phyloP scores from a whole-genome alignment of 148 eudicot species.

The Rhododendron williamsianum region DNA sequence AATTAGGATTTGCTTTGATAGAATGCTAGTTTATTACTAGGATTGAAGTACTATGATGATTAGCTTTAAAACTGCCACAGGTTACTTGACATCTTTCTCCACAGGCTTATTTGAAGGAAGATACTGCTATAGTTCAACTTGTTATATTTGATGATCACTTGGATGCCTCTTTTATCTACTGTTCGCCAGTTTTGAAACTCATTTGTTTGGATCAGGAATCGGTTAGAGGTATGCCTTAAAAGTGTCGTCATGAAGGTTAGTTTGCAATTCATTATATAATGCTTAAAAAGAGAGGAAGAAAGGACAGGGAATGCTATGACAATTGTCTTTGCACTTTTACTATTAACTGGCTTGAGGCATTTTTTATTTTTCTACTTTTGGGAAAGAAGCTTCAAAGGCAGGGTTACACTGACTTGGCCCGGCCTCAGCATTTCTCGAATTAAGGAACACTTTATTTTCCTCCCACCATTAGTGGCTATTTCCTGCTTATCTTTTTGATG shows the following conservation, averaged over 20 bases:
- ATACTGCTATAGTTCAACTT: slow-evolving; percentile 84
- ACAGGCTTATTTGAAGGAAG: slow-evolving; percentile 92
- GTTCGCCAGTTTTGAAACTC: slow-evolving; percentile 81
- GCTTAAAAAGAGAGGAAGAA: slow-evolving; percentile 11
- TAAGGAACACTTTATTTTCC: slow-evolving; percentile 3
- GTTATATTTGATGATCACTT: slow-evolving; percentile 86
- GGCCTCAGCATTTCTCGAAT: slow-evolving; percentile 16
- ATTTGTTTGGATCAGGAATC: slow-evolving; percentile 93
- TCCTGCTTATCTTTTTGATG: slow-evolving; percentile 26
- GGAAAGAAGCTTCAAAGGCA: slow-evolving; percentile 19
- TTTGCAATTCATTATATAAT: slow-evolving; percentile 32
- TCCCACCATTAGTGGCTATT: slow-evolving; percentile 8
- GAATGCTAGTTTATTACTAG: slow-evolving; percentile 12
- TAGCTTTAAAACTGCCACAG: slow-evolving; percentile 63
- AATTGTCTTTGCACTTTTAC: slow-evolving; percentile 21
- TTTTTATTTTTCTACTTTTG: slow-evolving; percentile 12
- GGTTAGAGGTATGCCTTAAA: slow-evolving; percentile 96
- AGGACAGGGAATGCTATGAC: slow-evolving; percentile 7
- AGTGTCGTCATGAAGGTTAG: slow-evolving; percentile 61
- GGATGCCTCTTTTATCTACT: slow-evolving; percentile 92
- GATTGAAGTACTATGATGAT: slow-evolving; percentile 38
- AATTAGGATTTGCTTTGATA: slow-evolving; percentile 21
- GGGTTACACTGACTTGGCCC: slow-evolving; percentile 8
- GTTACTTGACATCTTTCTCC: slow-evolving; percentile 82
- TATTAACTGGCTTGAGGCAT: slow-evolving; percentile 20